Conservation (phyloP, 306 rosid species). For the Trifolium pratense region DNA sequence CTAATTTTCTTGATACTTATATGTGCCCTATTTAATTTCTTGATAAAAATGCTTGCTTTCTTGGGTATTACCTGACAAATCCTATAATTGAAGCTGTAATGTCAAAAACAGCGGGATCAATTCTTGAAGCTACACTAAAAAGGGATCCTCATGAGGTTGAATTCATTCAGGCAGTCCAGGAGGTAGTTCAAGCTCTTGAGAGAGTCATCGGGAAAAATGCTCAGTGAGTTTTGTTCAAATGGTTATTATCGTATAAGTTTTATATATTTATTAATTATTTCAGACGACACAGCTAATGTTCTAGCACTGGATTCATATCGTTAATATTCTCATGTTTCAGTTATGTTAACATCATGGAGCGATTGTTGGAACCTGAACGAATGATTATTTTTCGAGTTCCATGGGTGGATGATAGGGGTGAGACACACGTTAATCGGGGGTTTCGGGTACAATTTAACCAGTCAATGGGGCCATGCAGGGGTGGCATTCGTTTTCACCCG, state of each 20-base stretch:
- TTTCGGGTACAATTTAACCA: conserved; percentile 93
- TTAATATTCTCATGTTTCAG: conserved; percentile 56
- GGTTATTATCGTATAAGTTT: conserved; percentile 11
- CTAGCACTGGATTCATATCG: conserved; percentile 24
- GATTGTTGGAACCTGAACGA: conserved; percentile 94
- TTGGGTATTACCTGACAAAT: conserved; percentile 44
- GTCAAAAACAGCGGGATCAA: conserved; percentile 95
- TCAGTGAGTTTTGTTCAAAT: conserved; percentile 65
- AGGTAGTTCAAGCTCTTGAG: conserved; percentile 87
- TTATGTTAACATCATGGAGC: conserved; percentile 94
- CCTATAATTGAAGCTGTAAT: conserved; percentile 72
- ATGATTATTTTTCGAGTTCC: conserved; percentile 90
- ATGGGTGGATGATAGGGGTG: conserved; percentile 97
- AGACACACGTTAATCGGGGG: conserved; percentile 84
- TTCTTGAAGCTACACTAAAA: conserved; percentile 88
- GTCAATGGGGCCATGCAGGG: conserved; percentile 97
- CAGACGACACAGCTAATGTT: conserved; percentile 22
- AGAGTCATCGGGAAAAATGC: conserved; percentile 94
- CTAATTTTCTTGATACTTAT: conserved; percentile 10
- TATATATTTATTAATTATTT: conserved; percentile 7
- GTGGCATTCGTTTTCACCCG: conserved; percentile 94
- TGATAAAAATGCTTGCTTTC: conserved; percentile 32
- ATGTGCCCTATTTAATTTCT: conserved; percentile 23
- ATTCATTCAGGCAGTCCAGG: conserved; percentile 89
- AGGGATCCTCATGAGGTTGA: conserved; percentile 95